These are phyloP conservation scores for Pseudocercospora crystallina DNA, from an alignment of 2,329 filamentous ascomycete genomes.

Conservation along the genomic window DNA sequence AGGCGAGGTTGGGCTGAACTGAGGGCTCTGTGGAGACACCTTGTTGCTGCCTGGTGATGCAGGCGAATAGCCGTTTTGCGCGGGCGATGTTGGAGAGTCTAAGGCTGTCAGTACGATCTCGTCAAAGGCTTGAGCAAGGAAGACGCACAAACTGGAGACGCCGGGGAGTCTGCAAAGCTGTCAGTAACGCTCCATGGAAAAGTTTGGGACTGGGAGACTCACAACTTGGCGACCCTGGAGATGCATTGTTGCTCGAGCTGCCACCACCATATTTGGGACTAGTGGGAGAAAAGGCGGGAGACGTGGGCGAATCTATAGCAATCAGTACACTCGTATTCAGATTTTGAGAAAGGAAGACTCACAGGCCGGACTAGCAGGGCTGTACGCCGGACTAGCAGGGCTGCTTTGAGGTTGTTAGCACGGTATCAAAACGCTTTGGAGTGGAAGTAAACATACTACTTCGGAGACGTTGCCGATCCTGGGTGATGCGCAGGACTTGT, in stretches of 20 bases:
- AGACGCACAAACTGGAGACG: neutral
- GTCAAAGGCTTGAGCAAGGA: neutral
- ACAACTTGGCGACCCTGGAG: neutral
- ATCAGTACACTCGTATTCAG: neutral
- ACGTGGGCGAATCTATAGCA: neutral
- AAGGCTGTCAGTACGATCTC: neutral
- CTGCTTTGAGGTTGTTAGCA: too few species aligned
- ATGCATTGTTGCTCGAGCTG: neutral
- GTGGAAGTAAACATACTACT: too few species aligned
- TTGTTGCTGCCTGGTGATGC: constrained; percentile 50
- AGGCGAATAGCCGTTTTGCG: constrained; percentile 46
- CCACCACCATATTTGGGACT: too few species aligned
- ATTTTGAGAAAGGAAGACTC: neutral
- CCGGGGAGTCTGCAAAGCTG: neutral
- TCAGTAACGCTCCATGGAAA: neutral
- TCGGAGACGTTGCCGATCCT: too few species aligned
- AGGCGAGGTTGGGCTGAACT: constrained; percentile 56
- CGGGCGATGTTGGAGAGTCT: neutral
- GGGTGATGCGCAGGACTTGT: too few species aligned
- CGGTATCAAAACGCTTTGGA: too few species aligned
- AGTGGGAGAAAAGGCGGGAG: neutral
- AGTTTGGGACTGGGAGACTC: neutral
- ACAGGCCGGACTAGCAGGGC: neutral
- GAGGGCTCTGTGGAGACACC: constrained; percentile 48
- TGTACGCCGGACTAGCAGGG: too few species aligned